Conservation (phyloP, 768 basidiomycete species). For the Leccinellum rugosiceps region DNA sequence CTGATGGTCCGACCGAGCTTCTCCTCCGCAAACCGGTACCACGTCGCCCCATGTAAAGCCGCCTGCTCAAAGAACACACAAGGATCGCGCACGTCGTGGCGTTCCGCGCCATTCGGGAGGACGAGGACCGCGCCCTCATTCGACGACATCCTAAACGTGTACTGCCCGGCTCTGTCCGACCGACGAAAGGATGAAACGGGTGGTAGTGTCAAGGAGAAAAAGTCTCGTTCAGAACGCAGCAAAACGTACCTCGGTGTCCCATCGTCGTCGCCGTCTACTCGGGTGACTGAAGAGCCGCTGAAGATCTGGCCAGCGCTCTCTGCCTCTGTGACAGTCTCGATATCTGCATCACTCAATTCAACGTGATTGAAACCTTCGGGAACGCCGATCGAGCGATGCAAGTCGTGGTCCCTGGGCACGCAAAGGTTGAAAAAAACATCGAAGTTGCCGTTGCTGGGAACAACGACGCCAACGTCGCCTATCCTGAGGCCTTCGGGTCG, state of each 20-base stretch:
- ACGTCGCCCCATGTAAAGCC: conserved; percentile 22
- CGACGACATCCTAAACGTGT: conserved; percentile 17
- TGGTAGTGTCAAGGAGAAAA: neutral
- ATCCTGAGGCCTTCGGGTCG: conserved; percentile 31
- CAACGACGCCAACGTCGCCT: conserved; percentile 40
- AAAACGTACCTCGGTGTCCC: neutral
- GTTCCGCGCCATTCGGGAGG: conserved; percentile 33
- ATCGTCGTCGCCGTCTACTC: neutral
- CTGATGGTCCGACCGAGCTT: conserved; percentile 26
- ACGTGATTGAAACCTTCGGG: conserved; percentile 31
- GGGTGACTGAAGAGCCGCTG: conserved; percentile 12
- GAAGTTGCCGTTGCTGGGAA: conserved; percentile 32
- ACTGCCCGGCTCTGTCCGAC: conserved; percentile 4
- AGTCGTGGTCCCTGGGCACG: conserved; percentile 30
- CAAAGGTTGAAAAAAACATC: conserved; percentile 40
- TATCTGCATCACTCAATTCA: conserved; percentile 12
- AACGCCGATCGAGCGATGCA: conserved; percentile 15
- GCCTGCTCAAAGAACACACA: conserved; percentile 28
- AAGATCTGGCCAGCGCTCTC: conserved; percentile 14
- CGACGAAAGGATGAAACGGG: neutral
- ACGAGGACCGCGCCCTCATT: conserved; percentile 32
- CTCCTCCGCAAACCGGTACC: conserved; percentile 32
- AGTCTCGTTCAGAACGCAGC: neutral
- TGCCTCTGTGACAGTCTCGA: conserved; percentile 8
- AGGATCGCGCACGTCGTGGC: conserved; percentile 25